These are phyloP conservation scores for Psilocybe sp. DNA, from an alignment of 768 basidiomycete genomes.

Conservation along the genomic window DNA sequence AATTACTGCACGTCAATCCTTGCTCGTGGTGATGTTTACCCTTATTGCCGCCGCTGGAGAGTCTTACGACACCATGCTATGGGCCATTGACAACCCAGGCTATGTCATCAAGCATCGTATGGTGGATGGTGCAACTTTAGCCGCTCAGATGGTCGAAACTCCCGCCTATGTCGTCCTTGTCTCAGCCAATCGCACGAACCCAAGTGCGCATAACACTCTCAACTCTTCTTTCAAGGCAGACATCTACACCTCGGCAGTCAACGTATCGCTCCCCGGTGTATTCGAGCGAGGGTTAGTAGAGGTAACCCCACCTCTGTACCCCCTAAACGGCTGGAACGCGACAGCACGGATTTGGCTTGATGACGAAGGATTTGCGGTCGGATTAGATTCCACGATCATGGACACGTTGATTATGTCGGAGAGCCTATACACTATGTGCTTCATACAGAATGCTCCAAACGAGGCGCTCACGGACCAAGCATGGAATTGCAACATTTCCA, in stretches of 20 bases:
- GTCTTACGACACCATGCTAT: constrained; percentile 18
- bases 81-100: constrained; percentile 19
- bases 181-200: constrained; percentile 3
- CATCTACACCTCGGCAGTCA: constrained; percentile 13
- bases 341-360: constrained; percentile 18
- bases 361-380: constrained; percentile 14
- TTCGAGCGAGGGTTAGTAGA: neutral
- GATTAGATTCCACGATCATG: constrained; percentile 11
- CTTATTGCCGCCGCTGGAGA: constrained; percentile 5
- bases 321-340: neutral
- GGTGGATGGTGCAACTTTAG: constrained; percentile 1
- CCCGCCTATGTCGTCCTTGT: constrained; percentile 13
- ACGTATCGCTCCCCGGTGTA: constrained; percentile 15
- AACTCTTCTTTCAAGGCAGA: constrained; percentile 13
- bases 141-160: constrained; percentile 9
- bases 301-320: constrained; percentile 4
- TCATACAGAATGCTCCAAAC: neutral
- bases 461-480: neutral
- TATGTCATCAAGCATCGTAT: constrained; percentile 10
- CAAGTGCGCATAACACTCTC: constrained; percentile 5
- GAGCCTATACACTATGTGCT: neutral
- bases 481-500: too few relatives aligned
- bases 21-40: constrained; percentile 13
- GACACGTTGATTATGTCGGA: too few relatives aligned
- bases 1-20: constrained; percentile 8